Evolutionary conservation across 106 monocot genomes (phyloP), one percentile per base, ranked within the genome.

Genomic region (Platanthera guangdongensis): DNA sequence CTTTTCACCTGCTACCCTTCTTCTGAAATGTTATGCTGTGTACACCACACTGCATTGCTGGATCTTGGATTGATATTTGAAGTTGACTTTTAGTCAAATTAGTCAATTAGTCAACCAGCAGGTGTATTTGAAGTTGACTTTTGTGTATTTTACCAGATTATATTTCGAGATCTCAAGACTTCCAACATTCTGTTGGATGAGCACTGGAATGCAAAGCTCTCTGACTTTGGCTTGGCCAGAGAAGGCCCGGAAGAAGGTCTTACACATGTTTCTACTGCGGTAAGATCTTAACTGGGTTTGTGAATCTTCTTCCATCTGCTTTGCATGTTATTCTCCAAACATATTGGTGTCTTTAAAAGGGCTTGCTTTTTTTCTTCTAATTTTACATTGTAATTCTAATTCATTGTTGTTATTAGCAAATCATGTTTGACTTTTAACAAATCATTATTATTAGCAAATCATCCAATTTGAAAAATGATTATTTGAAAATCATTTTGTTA

Each of bases 91-190:
- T 25, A 25, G 25, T 25, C 25, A 0, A 25, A 25, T 25, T 0
- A 25, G 25, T 25, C 25, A 39, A 39, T 39, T 39, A 39, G 39
- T 39, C 39, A 39, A 39, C 39, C 39, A 39, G 39, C 39, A 39
- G 39, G 39, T 0, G 39, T 39, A 39, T 39, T 39, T 39, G 39
- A 39, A 39, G 39, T 39, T 39, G 39, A 39, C 39, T 65, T 65
- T 65, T 11, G 12, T 65, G 16, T 65, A 65, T 65, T 32, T 65
- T 32, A 65, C 10, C 88, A 88, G 88, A 74, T 88, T 25, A 88
- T 88, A n/a, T 88, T 88, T 67, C 79, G 88, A 32, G 88, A 88
- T 82, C 82, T 88, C 15, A 88, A 88, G 62, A 78, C 88, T 50
- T 84, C 88, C 25, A 88, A 88, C 77, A 78, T 88, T 67, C 78